Conservation (phyloP, 2,329 filamentous ascomycete genomes). For the Dactylellina leptospora region DNA sequence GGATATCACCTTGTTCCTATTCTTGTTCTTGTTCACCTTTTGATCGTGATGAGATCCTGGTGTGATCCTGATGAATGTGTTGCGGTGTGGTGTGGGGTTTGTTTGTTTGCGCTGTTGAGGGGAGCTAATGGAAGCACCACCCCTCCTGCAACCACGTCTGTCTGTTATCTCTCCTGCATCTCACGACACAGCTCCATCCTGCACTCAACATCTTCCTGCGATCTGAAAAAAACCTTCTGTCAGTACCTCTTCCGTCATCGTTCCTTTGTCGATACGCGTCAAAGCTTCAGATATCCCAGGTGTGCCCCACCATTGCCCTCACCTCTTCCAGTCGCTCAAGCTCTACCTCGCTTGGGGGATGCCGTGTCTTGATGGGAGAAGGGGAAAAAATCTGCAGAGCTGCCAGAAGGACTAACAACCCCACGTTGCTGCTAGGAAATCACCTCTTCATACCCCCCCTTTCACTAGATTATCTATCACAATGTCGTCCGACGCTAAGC, state of each 20-base stretch:
- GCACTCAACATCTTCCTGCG: conserved; percentile 15
- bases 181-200: conserved; percentile 20
- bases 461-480: neutral
- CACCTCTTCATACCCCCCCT: neutral
- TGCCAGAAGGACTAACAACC: too few species aligned
- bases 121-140: conserved; percentile 24
- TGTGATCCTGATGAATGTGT: conserved; percentile 25
- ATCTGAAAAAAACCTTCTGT: neutral
- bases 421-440: conserved; percentile 5
- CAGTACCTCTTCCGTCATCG: conserved; percentile 6
- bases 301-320: conserved; percentile 5
- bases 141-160: conserved; percentile 31
- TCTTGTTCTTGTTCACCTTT: too few species aligned
- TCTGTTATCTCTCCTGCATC: conserved; percentile 13
- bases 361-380: too few species aligned
- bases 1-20: conserved; percentile 24
- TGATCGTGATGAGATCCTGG: too few species aligned
- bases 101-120: conserved; percentile 19
- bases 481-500: conserved; percentile 54
- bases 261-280: neutral
- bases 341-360: too few species aligned
- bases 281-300: neutral
- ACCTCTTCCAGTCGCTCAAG: too few species aligned
- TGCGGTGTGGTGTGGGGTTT: conserved; percentile 46
- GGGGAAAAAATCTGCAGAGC: too few species aligned